Percentiles rank a stretch among this genome's conserved stretches.
Evolutionary conservation across 805 yeast genomes (phyloP).

Genomic region (Sugiyamaella floridensis): DNA sequence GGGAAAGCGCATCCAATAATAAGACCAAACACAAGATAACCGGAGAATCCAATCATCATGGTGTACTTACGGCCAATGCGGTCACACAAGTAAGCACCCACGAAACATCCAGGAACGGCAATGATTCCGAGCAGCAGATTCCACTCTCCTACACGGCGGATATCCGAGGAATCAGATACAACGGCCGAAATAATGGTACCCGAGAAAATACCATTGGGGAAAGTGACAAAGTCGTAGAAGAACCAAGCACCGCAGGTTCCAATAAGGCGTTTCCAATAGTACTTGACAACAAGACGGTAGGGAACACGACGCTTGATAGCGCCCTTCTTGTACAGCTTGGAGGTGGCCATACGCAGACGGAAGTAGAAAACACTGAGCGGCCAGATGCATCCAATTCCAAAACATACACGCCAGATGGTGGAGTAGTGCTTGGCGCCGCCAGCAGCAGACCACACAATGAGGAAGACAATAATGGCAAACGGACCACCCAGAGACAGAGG

Average conservation of each 20-base stretch:
- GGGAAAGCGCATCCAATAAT: conserved; percentile 42
- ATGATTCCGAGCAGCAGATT: conserved; percentile 56
- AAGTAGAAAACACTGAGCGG: conserved; percentile 68
- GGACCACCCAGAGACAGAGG: conserved; percentile 76
- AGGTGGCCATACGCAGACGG: conserved; percentile 62
- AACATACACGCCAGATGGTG: conserved; percentile 65
- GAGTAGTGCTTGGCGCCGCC: conserved; percentile 34
- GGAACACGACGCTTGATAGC: conserved; percentile 55
- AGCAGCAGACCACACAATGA: conserved; percentile 59
- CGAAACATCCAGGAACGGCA: conserved; percentile 64
- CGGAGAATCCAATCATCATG: conserved; percentile 61
- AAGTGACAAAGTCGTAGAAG: conserved; percentile 71
- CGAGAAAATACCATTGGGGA: conserved; percentile 70
- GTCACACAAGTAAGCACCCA: conserved; percentile 63
- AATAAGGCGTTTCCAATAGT: conserved; percentile 58
- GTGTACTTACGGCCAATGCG: conserved; percentile 66
- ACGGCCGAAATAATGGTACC: conserved; percentile 54
- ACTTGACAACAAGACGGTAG: conserved; percentile 53
- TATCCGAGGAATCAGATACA: conserved; percentile 39
- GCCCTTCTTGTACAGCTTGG: conserved; percentile 54
- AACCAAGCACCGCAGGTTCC: conserved; percentile 78
- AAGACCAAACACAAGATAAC: conserved; percentile 54
- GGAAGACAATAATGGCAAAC: conserved; percentile 58
- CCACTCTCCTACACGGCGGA: conserved; percentile 66
- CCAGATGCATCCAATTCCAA: conserved; percentile 69